Conservation (phyloP, 495 filamentous ascomycete genomes). For the Penicillium tannophilum region DNA sequence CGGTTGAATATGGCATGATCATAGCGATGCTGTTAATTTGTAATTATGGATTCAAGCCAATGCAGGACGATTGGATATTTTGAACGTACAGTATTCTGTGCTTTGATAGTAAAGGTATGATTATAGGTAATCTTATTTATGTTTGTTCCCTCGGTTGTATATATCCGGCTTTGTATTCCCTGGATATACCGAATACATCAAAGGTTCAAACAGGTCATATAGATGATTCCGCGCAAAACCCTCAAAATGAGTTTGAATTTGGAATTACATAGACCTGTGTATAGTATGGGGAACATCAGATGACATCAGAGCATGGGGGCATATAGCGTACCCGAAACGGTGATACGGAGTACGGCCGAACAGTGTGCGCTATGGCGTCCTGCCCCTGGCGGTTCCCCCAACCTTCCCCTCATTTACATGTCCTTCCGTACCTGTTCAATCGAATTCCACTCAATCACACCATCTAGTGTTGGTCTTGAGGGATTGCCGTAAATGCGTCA, state of each 20-base stretch:
- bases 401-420: conserved; percentile 26
- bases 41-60: no score
- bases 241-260: no score
- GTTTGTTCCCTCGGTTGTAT: background rate
- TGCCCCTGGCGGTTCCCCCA: conserved; percentile 23
- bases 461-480: background rate
- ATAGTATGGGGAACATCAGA: background rate
- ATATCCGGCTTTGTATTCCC: background rate
- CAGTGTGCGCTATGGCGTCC: conserved; percentile 5
- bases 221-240: background rate
- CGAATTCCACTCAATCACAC: background rate
- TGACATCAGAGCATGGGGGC: background rate
- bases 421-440: conserved; percentile 8
- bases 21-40: no score
- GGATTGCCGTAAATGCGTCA: conserved; percentile 7
- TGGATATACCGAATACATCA: background rate
- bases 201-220: background rate
- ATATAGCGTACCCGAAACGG: background rate
- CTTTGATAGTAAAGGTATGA: no score
- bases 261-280: no score
- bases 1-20: no score
- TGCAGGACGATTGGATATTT: no score
- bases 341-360: conserved; percentile 8
- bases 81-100: no score
- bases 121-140: background rate